Evolutionary conservation across 345 rosid species (phyloP).

Genomic region (Salix caprea): DNA sequence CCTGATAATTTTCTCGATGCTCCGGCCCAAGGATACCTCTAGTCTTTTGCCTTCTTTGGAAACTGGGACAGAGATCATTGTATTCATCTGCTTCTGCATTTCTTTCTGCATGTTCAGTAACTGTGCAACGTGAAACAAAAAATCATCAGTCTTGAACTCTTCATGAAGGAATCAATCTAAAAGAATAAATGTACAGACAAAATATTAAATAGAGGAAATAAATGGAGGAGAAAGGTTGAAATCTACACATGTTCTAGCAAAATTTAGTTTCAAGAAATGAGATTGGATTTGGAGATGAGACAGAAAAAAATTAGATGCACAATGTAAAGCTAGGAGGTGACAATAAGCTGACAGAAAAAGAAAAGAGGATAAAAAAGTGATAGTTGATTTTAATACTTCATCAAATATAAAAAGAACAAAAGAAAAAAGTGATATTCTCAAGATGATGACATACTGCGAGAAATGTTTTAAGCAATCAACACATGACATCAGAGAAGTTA

Average conservation of each 20-base stretch:
- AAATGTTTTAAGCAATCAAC: neutral
- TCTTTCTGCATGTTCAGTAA: conserved; percentile 24
- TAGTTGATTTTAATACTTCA: neutral
- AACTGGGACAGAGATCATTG: conserved; percentile 20
- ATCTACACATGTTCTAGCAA: neutral
- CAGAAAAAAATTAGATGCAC: neutral
- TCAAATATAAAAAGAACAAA: neutral
- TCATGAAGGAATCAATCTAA: neutral
- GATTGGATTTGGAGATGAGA: neutral
- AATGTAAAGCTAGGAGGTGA: neutral
- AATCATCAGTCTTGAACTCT: neutral
- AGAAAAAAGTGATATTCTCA: neutral
- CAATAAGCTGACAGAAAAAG: too few species aligned
- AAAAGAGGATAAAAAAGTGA: neutral
- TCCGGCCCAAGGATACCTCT: conserved; percentile 31
- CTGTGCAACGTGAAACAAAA: conserved; percentile 5
- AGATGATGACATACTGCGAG: neutral
- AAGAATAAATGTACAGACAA: neutral
- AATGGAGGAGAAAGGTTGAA: neutral
- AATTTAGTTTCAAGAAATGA: neutral
- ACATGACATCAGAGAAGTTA: neutral
- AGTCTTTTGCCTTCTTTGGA: conserved; percentile 29
- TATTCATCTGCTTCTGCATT: conserved; percentile 27
- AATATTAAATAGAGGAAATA: neutral
- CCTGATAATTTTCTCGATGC: conserved; percentile 21